Percentiles rank a stretch among this genome's conserved stretches.
These are phyloP conservation scores for Agaricales sp. DNA, from an alignment of 1,284 basidiomycete genomes.

Conservation along the genomic window DNA sequence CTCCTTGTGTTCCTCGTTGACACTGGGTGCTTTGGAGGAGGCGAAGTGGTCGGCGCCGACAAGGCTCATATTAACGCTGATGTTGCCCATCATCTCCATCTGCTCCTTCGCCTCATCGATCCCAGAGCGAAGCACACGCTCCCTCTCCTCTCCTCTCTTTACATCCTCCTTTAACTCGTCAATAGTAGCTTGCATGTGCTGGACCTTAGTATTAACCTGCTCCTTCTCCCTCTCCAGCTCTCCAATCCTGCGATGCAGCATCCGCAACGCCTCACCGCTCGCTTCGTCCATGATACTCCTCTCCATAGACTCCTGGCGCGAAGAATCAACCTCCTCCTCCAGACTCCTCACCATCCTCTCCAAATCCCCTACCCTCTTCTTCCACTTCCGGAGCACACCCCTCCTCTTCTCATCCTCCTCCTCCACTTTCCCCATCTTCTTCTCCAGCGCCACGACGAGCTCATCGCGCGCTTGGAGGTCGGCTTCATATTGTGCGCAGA, in stretches of 20 bases:
- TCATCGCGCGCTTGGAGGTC: slow-evolving; percentile 64
- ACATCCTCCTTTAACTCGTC: slow-evolving; percentile 36
- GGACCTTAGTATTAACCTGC: slow-evolving; percentile 23
- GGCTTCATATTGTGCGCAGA: slow-evolving; percentile 63
- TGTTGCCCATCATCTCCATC: slow-evolving; percentile 42
- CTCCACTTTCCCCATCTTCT: slow-evolving; percentile 41
- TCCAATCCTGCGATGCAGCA: slow-evolving; percentile 54
- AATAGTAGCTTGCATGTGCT: slow-evolving; percentile 14
- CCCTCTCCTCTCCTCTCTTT: slow-evolving; percentile 38
- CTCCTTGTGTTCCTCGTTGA: slow-evolving; percentile 28
- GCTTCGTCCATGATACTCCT: slow-evolving; percentile 72
- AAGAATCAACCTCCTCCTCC: slow-evolving; percentile 61
- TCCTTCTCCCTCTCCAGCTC: slow-evolving; percentile 51
- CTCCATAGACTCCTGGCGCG: slow-evolving; percentile 56
- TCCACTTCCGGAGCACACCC: slow-evolving; percentile 45
- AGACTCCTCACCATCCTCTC: slow-evolving; percentile 52
- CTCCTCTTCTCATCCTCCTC: slow-evolving; percentile 51
- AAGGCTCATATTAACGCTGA: slow-evolving; percentile 26
- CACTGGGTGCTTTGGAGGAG: neutral
- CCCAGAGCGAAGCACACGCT: slow-evolving; percentile 38
- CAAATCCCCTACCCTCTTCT: slow-evolving; percentile 62
- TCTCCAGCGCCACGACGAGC: slow-evolving; percentile 47
- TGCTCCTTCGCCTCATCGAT: slow-evolving; percentile 44
- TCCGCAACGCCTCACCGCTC: slow-evolving; percentile 54
- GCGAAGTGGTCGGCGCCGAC: neutral